phyloP scores from a whole-genome alignment of 78 protist species.

The Dictyostelium brefeldianum region DNA sequence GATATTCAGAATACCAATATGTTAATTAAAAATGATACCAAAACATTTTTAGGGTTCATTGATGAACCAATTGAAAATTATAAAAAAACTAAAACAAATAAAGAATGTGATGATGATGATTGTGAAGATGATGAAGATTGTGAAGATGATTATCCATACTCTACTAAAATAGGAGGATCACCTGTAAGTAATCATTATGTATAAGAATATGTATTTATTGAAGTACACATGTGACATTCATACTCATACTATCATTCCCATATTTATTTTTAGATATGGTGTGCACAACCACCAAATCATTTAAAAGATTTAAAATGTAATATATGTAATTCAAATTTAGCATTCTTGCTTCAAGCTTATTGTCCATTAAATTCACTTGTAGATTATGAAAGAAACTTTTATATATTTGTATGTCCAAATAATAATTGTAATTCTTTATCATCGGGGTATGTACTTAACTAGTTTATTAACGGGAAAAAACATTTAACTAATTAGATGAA shows the following conservation, averaged over 20 bases:
- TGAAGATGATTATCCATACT: slow-evolving; percentile 29
- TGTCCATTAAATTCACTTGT: slow-evolving; percentile 50
- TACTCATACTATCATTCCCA: no score
- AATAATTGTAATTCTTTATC: slow-evolving; percentile 23
- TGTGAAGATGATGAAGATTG: slow-evolving; percentile 16
- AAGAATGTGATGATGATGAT: not conserved
- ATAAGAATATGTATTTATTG: no score
- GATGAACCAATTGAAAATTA: slow-evolving; percentile 20
- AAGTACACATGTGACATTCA: no score
- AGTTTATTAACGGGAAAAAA: not conserved
- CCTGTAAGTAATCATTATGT: slow-evolving; percentile 23
- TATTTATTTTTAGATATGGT: slow-evolving; percentile 31
- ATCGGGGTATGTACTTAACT: slow-evolving; percentile 7
- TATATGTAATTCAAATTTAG: not conserved
- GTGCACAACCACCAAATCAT: slow-evolving; percentile 57
- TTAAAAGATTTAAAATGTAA: slow-evolving; percentile 53
- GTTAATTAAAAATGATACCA: slow-evolving; percentile 27
- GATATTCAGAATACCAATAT: not conserved
- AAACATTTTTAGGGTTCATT: slow-evolving; percentile 41
- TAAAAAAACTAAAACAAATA: not conserved
- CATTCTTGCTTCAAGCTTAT: slow-evolving; percentile 61
- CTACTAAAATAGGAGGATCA: slow-evolving; percentile 70
- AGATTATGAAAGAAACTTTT: slow-evolving; percentile 60
- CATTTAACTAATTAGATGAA: not conserved
- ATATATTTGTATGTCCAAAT: slow-evolving; percentile 48